Base-by-base conservation (phyloP, 2,329 filamentous ascomycete genomes). In the Cladophialophora psammophila region DNA sequence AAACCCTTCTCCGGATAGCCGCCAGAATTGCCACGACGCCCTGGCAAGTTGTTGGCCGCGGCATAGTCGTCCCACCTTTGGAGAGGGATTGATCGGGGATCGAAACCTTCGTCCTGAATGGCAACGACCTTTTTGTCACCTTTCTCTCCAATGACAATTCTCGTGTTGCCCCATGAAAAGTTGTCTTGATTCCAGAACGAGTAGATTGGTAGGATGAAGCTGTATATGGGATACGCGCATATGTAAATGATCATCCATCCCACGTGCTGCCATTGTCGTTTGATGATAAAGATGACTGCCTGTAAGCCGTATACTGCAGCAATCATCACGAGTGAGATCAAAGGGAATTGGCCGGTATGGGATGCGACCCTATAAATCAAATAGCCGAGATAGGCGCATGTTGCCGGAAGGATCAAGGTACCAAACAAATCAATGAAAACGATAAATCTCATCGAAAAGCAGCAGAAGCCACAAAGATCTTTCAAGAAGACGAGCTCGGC, bases 151-250 rank as follows among this genome's bases (percentile, higher is more conserved):
- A 98, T 91, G 72, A 99, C 95, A 71, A 99, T 89, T 87, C 95
- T 93, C 0, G 95, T 99, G 82, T 95, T 98, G 85, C 95, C 95
- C 95, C 95, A 99, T 1, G 90, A 90, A 85, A 99, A 99, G 81
- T 99, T 94, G 80, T 99, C 95, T 79, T 97, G 94, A 81, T 97
- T 96, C 95, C 95, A 99, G 90, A 99, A 99, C 0, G 94, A 97
- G 83, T 98, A 99, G 70, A 99, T 82, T 0, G 95, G 95, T 12
- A 99, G 86, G 70, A 96, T 77, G 74, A 99, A 92, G 3, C 91
- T 95, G 83, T 94, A 97, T 73, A 99, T 91, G 0, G 95, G 95
- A 83, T 91, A 97, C 2, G 95, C 95, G n/a, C 96, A 74, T 69
- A 99, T 86, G 81, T 99, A 99, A 77, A 99, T 98, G 72, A 99